Base-by-base conservation (phyloP, 345 rosid species). In the Hypericum androsaemum region DNA sequence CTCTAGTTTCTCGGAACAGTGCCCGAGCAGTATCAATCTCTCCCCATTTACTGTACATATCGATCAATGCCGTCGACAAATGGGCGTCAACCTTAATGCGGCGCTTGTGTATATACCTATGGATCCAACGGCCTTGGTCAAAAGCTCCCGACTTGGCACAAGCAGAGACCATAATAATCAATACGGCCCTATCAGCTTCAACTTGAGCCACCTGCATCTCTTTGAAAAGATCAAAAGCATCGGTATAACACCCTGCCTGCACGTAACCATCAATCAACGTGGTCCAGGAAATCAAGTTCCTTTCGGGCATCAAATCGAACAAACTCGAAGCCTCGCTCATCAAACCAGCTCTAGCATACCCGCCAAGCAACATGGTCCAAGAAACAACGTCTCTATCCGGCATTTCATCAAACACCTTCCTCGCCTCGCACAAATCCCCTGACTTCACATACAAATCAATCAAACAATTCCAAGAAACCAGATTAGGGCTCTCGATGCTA, bases 381-480 rank as follows among this genome's bases (percentile, higher is more conserved):
- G 68, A 64, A 22, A 64, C 62, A 12, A 64, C 68, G 46, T 64
- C 68, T 57, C 58, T 51, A 39, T 64, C 7, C 13, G 68, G 68
- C 68, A 64, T 64, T 64, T 57, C 61, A 51, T 64, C 68, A 50
- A 64, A 64, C 44, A 51, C 12, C 12, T 54, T 28, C 10, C 53
- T 50, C 1, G 68, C 68, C 14, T 10, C 41, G 13, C 39, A 28
- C 53, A 64, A 57, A 5, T 64, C 47, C 14, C 68, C 62, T 7
- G 48, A 57, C 40, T 64, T 64, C 42, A 58, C 69, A 15, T 41
- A 58, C 43, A 49, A 63, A 10, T 53, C 53, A 35, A 64, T 12
- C 63, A 64, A 52, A 41, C 69, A 64, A 37, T 64, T 64, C 69
- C 69, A 64, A 10, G 63, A 57, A 45, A 64, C 68, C 7, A 52